Conservation (phyloP, 495 filamentous ascomycete species). For the Tuber calosporum region DNA sequence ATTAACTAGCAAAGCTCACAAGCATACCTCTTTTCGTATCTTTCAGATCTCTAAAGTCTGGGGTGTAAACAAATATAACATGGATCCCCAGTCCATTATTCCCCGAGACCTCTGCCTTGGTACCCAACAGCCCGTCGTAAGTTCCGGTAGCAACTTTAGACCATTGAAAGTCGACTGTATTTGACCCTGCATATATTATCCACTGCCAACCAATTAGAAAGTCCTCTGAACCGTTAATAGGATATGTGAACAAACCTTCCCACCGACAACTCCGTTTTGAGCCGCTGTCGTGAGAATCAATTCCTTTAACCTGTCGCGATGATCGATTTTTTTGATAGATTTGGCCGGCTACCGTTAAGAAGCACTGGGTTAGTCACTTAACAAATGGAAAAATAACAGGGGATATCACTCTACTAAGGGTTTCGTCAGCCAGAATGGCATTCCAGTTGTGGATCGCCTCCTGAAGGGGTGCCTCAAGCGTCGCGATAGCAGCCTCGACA, state of each 20-base stretch:
- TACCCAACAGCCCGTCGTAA: conserved; percentile 57
- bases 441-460: conserved; percentile 41
- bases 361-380: conserved; percentile 44
- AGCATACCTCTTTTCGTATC: conserved; percentile 62
- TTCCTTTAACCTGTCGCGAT: conserved; percentile 41
- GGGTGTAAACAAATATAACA: conserved; percentile 70
- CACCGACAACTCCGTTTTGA: conserved; percentile 3
- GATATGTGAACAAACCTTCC: conserved; percentile 13
- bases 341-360: conserved; percentile 42
- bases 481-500: neutral
- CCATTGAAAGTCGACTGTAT: conserved; percentile 60
- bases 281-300: conserved; percentile 10
- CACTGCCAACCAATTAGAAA: conserved; percentile 46
- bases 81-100: conserved; percentile 42
- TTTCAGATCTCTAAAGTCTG: conserved; percentile 58
- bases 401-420: conserved; percentile 9
- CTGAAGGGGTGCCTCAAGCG: conserved; percentile 24
- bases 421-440: conserved; percentile 47
- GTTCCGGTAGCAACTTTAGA: conserved; percentile 56
- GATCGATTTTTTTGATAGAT: conserved; percentile 45
- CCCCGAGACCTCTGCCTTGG: conserved; percentile 62
- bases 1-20: neutral
- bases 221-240: neutral
- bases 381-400: neutral
- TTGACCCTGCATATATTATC: conserved; percentile 65